Base-by-base conservation (phyloP, 164 flowering plant genomes). In the Buxus sempervirens region DNA sequence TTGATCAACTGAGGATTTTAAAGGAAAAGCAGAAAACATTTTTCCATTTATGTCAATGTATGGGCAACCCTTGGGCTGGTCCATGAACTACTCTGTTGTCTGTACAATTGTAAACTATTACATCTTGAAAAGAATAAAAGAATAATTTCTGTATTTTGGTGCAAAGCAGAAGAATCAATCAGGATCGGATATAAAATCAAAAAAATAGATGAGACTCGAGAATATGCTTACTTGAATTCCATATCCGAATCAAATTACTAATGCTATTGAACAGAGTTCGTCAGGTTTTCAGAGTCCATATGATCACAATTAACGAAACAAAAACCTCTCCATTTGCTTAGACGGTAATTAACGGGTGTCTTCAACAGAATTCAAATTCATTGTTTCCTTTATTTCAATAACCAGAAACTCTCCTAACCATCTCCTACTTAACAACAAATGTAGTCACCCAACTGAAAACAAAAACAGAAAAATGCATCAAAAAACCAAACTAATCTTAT, bases 101-200 rank as follows among this genome's bases (percentile, higher is more conserved):
- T n/a, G 23, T 68, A 67, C 38, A 67, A 45, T 71, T 55, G 12
- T 22, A 63, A 67, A 72, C 62, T 9, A 61, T 78, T 82, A 88
- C 90, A 89, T 86, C 77, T 78, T 51, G 66, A 65, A 49, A 66
- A 76, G 38, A 64, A 60, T 59, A 22, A 79, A 81, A 73, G 81
- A 87, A 81, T 77, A 58, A 60, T 60, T 49, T 68, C 22, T 25
- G 26, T 74, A 53, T 70, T 56, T 66, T 48, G 42, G 26, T 65
- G 66, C 54, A 59, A 79, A 74, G 78, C 70, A 69, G 82, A 82
- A 66, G 82, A 86, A 85, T 83, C 24, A 49, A 28, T 67, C 26
- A 68, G 73, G 55, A 65, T 65, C 68, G 53, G 61, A 65, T 28
- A 21, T 20, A 49, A 68, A 54, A 9, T 20, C 41, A 45, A 62